These are phyloP conservation scores for Xylariaceae sp. DNA, from an alignment of 2,329 filamentous ascomycete genomes.

Conservation along the genomic window DNA sequence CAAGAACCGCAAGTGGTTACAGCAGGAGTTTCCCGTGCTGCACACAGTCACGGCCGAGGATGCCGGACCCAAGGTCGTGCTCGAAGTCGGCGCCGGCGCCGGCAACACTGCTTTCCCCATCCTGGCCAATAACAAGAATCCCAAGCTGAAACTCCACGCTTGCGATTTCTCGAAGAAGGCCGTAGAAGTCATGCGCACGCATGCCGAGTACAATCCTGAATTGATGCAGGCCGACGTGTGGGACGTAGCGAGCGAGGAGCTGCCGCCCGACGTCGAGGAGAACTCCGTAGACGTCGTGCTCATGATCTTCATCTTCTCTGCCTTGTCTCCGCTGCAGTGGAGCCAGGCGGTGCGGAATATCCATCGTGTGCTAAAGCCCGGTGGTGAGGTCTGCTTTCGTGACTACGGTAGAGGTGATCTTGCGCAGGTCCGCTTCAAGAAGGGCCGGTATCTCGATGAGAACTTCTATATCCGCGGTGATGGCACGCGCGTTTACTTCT, in stretches of 20 bases:
- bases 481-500: constrained; percentile 95
- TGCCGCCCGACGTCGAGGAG: constrained; percentile 72
- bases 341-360: constrained; percentile 74
- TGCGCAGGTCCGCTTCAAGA: constrained; percentile 95
- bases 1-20: constrained; percentile 96
- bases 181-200: constrained; percentile 81
- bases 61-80: constrained; percentile 63
- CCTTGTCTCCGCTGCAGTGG: constrained; percentile 82
- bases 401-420: constrained; percentile 95
- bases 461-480: constrained; percentile 97
- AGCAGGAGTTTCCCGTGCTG: constrained; percentile 92
- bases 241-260: constrained; percentile 69
- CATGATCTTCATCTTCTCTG: constrained; percentile 97
- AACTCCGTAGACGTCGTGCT: constrained; percentile 86
- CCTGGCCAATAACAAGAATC: constrained; percentile 76
- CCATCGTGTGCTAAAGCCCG: constrained; percentile 76
- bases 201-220: constrained; percentile 67
- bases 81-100: constrained; percentile 92
- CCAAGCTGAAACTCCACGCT: constrained; percentile 75
- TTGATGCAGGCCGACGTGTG: constrained; percentile 87
- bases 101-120: constrained; percentile 96
- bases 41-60: constrained; percentile 65
- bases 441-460: constrained; percentile 86
- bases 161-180: constrained; percentile 96
- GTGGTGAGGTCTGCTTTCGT: constrained; percentile 88